These are phyloP conservation scores for Spongiforma sp. DNA, from an alignment of 1,284 basidiomycete genomes.

Conservation along the genomic window DNA sequence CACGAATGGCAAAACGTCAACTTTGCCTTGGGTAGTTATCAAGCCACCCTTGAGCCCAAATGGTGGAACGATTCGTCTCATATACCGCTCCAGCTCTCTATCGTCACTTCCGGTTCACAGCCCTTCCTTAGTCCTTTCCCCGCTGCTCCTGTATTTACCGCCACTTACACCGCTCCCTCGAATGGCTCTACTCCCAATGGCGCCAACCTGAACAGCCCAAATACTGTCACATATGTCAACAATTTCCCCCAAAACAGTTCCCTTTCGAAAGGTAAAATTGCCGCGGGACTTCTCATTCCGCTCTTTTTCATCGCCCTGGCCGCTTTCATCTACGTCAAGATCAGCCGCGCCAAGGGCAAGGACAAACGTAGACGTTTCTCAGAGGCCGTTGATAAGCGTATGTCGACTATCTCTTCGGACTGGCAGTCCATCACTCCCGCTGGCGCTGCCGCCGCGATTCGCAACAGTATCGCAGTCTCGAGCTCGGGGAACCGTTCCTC, in stretches of 20 bases:
- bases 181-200: slow-evolving; percentile 48
- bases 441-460: slow-evolving; percentile 75
- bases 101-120: slow-evolving; percentile 60
- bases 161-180: slow-evolving; percentile 58
- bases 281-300: slow-evolving; percentile 81
- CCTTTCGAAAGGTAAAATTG: slow-evolving; percentile 65
- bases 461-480: slow-evolving; percentile 66
- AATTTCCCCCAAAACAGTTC: slow-evolving; percentile 44
- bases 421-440: slow-evolving; percentile 78
- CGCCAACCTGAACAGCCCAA: slow-evolving; percentile 43
- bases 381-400: slow-evolving; percentile 77
- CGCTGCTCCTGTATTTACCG: slow-evolving; percentile 76
- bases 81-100: slow-evolving; percentile 66
- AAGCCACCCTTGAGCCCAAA: slow-evolving; percentile 60
- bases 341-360: slow-evolving; percentile 59
- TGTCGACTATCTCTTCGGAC: slow-evolving; percentile 78
- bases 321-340: slow-evolving; percentile 58
- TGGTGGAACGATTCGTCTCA: slow-evolving; percentile 80
- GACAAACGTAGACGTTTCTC: slow-evolving; percentile 74
- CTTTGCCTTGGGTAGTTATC: slow-evolving; percentile 60
- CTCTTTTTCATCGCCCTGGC: slow-evolving; percentile 59
- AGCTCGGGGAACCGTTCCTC: slow-evolving; percentile 49
- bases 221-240: slow-evolving; percentile 44
- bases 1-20: slow-evolving; percentile 69
- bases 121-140: slow-evolving; percentile 63